Conservation (phyloP, 345 rosid genomes). For the Ceriops tagal region DNA sequence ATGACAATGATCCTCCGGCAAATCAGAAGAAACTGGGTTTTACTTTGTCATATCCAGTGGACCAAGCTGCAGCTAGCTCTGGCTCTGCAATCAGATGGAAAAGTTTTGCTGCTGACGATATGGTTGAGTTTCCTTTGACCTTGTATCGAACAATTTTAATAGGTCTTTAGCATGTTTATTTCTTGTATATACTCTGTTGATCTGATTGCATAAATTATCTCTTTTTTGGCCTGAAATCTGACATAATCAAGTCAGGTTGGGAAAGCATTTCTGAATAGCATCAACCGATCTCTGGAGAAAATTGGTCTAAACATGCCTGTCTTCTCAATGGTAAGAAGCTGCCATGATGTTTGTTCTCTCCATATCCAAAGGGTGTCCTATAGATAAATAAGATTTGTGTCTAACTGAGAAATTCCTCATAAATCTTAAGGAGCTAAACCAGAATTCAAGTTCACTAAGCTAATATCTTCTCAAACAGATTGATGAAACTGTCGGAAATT, state of each 20-base stretch:
- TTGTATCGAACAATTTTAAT: neutral
- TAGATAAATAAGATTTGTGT: neutral
- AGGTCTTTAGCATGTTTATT: neutral
- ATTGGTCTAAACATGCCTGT: slow-evolving; percentile 42
- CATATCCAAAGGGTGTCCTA: neutral
- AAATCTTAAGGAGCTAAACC: neutral
- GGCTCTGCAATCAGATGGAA: slow-evolving; percentile 43
- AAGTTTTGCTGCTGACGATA: slow-evolving; percentile 34
- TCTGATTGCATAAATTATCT: neutral
- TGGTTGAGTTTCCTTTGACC: slow-evolving; percentile 27
- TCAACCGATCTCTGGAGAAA: slow-evolving; percentile 46
- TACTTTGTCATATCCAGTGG: slow-evolving; percentile 39
- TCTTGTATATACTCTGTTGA: neutral
- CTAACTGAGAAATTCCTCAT: neutral
- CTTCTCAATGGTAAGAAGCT: slow-evolving; percentile 3
- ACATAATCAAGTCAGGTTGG: slow-evolving; percentile 13
- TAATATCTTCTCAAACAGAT: slow-evolving; percentile 33
- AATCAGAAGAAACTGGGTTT: slow-evolving; percentile 42
- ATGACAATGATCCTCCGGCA: slow-evolving; percentile 14
- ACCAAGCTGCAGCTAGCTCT: slow-evolving; percentile 35
- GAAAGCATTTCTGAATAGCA: slow-evolving; percentile 27
- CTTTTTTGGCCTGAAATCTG: neutral
- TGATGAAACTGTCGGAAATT: slow-evolving; percentile 45
- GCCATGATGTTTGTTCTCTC: neutral
- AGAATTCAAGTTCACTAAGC: neutral